Evolutionary conservation across 1,284 basidiomycete species (phyloP), one percentile per base, ranked within the genome.

Genomic region (Inonotus hispidus): DNA sequence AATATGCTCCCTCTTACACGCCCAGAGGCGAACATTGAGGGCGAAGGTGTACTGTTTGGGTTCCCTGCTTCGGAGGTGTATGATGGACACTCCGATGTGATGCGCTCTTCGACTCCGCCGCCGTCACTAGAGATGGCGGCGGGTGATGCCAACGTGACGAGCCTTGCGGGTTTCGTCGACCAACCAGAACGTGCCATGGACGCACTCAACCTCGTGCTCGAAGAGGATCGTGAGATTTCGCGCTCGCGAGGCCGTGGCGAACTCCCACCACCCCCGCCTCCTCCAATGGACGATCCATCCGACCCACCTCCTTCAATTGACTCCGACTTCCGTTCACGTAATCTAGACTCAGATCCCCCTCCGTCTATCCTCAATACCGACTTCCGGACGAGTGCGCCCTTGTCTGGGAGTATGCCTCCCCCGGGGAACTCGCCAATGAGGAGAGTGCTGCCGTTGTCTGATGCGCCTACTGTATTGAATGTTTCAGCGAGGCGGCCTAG

Each of bases 221-320:
- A 84, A 63, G 80, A 78, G 61, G 78, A 79, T 59, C 76, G 77
- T 60, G 69, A 60, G 43, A 58, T 58, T 4, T 43, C 62, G 37
- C 53, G 62, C 38, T 59, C 61, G 59, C 27, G 52, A 41, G 11
- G 39, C 54, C 32, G 23, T 68, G 41, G 64, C 70, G 29, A 69
- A 66, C 64, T 70, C 63, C 47, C 47, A 6, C 75, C 75, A 27
- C 90, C 89, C 0, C 89, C 88, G 0, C 88, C 89, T 0, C 89
- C 87, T 41, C 81, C 85, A n/a, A 81, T 92, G 76, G 90, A 92
- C 68, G 91, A 93, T 72, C 91, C 91, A 23, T 87, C 87, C 1
- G 88, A 91, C 70, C 87, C 88, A 29, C 92, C 91, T 2, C 90
- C 89, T 14, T 87, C 84, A 2, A 91, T 93, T 69, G 87, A 92